Evolutionary conservation across 257 asterid genomes (phyloP).

Genomic region (Echites panduratus): DNA sequence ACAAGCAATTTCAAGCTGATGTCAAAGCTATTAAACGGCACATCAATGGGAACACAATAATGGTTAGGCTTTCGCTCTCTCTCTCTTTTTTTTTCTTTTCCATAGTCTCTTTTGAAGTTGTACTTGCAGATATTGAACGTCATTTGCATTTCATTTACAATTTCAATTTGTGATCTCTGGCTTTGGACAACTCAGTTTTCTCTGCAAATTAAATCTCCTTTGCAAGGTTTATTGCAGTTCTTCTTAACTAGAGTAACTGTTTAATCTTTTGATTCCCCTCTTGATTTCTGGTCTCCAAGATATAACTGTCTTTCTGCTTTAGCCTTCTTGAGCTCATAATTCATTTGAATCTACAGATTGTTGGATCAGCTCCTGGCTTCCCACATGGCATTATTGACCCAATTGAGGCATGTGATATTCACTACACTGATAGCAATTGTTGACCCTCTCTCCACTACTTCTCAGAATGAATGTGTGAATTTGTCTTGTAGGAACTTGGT

Average conservation of each 20-base stretch:
- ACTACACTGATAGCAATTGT: not conserved
- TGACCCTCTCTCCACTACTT: constrained; percentile 4
- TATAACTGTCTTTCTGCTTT: not conserved
- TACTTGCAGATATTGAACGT: not conserved
- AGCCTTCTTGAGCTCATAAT: constrained; percentile 7
- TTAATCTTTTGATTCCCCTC: not conserved
- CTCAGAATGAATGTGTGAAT: constrained; percentile 10
- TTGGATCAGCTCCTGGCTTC: constrained; percentile 99
- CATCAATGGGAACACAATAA: constrained; percentile 73
- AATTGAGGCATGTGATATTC: constrained; percentile 60
- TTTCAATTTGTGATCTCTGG: constrained; percentile 3
- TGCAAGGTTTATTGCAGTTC: not conserved
- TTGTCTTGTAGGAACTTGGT: constrained; percentile 77
- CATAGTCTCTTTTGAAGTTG: not conserved
- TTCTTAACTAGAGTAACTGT: not conserved
- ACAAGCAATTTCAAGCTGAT: constrained; percentile 77
- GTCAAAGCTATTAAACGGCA: constrained; percentile 59
- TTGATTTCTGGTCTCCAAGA: not conserved
- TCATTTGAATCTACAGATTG: constrained; percentile 51
- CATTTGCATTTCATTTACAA: not conserved
- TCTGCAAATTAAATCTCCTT: not conserved
- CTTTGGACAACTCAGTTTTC: not conserved
- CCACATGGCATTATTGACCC: constrained; percentile 99
- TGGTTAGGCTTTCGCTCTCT: constrained; percentile 51
- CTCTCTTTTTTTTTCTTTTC: not conserved